Evolutionary conservation across 2,329 filamentous ascomycete genomes (phyloP).

Genomic region (Xylariaceae sp.): DNA sequence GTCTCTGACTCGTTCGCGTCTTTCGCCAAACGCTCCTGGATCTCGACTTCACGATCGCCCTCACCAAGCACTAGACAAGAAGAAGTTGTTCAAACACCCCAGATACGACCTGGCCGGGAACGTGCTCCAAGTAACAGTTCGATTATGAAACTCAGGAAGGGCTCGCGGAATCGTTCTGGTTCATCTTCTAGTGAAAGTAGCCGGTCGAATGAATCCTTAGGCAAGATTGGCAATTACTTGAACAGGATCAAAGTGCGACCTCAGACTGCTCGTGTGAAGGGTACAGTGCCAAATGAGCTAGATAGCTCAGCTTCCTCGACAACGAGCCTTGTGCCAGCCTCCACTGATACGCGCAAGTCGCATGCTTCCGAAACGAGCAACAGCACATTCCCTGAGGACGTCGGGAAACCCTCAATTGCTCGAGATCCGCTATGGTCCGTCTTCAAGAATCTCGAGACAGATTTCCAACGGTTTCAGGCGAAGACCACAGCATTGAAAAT

Average conservation of each 20-base stretch:
- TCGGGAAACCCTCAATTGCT: slow-evolving; percentile 33
- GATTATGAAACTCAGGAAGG: slow-evolving; percentile 42
- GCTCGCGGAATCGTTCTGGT: slow-evolving; percentile 41
- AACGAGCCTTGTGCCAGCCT: slow-evolving; percentile 53
- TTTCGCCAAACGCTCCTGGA: slow-evolving; percentile 61
- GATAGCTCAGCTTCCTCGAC: slow-evolving; percentile 56
- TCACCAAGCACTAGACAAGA: slow-evolving; percentile 50
- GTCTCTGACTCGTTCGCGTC: slow-evolving; percentile 56
- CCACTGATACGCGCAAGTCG: slow-evolving; percentile 44
- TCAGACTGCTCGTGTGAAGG: slow-evolving; percentile 50
- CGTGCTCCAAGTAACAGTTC: slow-evolving; percentile 41
- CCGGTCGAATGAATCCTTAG: slow-evolving; percentile 46
- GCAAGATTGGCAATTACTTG: slow-evolving; percentile 51
- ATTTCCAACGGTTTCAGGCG: slow-evolving; percentile 65
- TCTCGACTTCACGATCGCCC: slow-evolving; percentile 55
- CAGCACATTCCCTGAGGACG: slow-evolving; percentile 42
- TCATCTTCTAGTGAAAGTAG: slow-evolving; percentile 42
- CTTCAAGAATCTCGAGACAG: slow-evolving; percentile 62
- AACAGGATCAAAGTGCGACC: slow-evolving; percentile 59
- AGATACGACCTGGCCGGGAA: slow-evolving; percentile 32
- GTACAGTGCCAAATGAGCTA: slow-evolving; percentile 37
- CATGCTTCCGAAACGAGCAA: slow-evolving; percentile 44
- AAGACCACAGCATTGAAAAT: slow-evolving; percentile 78
- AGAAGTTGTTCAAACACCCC: slow-evolving; percentile 31
- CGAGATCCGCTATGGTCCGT: slow-evolving; percentile 62